Percentiles rank a stretch among this genome's conserved stretches.
phyloP scores from a whole-genome alignment of 1,139 yeast species.

The Neolecta irregularis region DNA sequence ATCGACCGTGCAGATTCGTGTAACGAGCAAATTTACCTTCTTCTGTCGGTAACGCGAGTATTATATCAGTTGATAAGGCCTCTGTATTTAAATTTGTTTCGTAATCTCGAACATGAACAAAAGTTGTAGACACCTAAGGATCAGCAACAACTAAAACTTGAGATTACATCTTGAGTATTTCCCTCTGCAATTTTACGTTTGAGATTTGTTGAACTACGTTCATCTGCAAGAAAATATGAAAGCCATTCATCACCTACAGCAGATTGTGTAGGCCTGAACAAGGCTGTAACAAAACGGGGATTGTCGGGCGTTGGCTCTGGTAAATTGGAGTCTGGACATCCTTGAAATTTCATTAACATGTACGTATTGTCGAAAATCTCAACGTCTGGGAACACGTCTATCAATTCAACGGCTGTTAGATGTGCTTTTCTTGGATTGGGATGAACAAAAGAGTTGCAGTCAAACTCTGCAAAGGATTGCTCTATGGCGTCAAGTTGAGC shows the following conservation, averaged over 20 bases:
- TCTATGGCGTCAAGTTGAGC: slow-evolving; percentile 57
- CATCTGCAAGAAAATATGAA: slow-evolving; percentile 14
- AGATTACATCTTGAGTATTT: slow-evolving; percentile 27
- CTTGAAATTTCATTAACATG: slow-evolving; percentile 56
- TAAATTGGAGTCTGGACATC: slow-evolving; percentile 34
- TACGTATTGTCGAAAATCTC: slow-evolving; percentile 70
- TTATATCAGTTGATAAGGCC: slow-evolving; percentile 33
- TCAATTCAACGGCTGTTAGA: slow-evolving; percentile 58
- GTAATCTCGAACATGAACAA: slow-evolving; percentile 55
- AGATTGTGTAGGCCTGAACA: slow-evolving; percentile 21
- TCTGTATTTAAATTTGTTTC: slow-evolving; percentile 41
- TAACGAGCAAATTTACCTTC: slow-evolving; percentile 21
- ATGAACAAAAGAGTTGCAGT: slow-evolving; percentile 31
- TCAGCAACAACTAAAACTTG: neutral
- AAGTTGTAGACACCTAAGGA: slow-evolving; percentile 33
- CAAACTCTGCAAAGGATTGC: slow-evolving; percentile 49
- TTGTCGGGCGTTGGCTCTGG: slow-evolving; percentile 12
- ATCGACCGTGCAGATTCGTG: slow-evolving; percentile 1
- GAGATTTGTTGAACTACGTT: slow-evolving; percentile 10
- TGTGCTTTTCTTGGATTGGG: slow-evolving; percentile 67
- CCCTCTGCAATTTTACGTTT: slow-evolving; percentile 15
- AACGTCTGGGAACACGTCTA: slow-evolving; percentile 80
- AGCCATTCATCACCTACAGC: slow-evolving; percentile 13
- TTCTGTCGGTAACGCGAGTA: slow-evolving; percentile 34
- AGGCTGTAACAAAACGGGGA: slow-evolving; percentile 15